A percentile compares a stretch with the other conserved stretches of the same genome.
These are phyloP conservation scores for Pseudogymnoascus sp. DNA, from an alignment of 2,329 filamentous ascomycete species.

Conservation along the genomic window DNA sequence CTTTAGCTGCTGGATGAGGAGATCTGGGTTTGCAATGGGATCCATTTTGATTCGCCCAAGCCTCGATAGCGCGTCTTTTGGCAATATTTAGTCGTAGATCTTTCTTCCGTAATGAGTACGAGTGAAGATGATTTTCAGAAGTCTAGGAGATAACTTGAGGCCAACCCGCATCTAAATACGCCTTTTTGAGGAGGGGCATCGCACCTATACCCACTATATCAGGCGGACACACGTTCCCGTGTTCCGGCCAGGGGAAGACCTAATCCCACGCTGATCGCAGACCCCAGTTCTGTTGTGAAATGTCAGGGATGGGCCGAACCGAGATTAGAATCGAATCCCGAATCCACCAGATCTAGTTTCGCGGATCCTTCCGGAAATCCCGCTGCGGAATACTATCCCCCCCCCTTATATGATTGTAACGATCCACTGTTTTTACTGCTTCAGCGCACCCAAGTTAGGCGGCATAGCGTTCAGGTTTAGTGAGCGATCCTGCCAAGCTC, in stretches of 20 bases:
- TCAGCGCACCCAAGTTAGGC: not conserved
- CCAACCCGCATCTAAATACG: not conserved
- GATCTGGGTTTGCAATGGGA: not conserved
- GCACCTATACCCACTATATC: not conserved
- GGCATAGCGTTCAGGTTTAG: not conserved
- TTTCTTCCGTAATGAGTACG: not conserved
- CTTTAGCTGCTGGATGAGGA: constrained; percentile 3
- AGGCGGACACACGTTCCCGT: not conserved
- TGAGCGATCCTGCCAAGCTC: not conserved
- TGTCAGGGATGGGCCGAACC: not conserved
- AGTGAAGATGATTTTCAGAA: not conserved
- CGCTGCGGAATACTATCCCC: not conserved
- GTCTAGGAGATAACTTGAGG: not conserved
- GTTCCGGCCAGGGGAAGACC: not conserved
- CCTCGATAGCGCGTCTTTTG: not conserved
- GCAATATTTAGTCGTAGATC: not conserved
- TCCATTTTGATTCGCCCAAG: not conserved
- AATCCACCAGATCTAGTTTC: not conserved
- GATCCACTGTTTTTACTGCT: not conserved
- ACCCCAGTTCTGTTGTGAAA: not conserved
- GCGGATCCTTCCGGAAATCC: not conserved
- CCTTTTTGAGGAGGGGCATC: not conserved
- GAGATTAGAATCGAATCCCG: not conserved
- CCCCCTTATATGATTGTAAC: not conserved
- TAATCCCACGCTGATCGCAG: not conserved